Evolutionary conservation across 192 early-diverging fungal genomes (phyloP), one percentile per base, ranked within the genome.

Genomic region (Coemansia sp.): DNA sequence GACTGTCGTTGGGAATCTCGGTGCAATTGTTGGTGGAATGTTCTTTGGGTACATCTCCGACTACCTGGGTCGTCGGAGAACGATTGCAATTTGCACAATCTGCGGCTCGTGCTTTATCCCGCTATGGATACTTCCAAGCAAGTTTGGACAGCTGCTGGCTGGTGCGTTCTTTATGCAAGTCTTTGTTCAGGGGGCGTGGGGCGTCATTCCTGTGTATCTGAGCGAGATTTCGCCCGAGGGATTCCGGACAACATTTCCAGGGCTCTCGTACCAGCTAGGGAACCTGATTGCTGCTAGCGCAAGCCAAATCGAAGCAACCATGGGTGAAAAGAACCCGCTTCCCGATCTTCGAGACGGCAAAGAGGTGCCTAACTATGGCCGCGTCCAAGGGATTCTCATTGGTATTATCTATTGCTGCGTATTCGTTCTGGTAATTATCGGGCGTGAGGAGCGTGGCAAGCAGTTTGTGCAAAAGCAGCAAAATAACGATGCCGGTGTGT

Each of bases 201-300:
- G 87, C 42, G 81, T 88, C 17, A 80, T 91, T 59, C 88, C 89
- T 9, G 84, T 78, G 9, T 84, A 88, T 64, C 67, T 91, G 0
- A 81, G 73, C 64, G 89, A 91, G 48, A 64, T 91, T 27, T 83
- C 86, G 38, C 89, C 89, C 21, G 70, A 82, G 30, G 71, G 68
- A 14, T 81, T 89, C 62, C 83, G 89, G 10, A 83, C 82, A 13
- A 80, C 84, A 2, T 84, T 91, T 51, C 86, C 87, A 9, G 88
- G 89, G 17, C 67, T 91, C n/a, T 59, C 86, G 3, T 90, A 89
- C 66, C 87, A 91, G 74, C 71, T 87, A 15, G 89, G 88, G 24
- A 91, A 87, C 56, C 66, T 91, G 57, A 81, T 90, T 45, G 57
- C 72, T 1, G 74, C 84, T 11, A 79, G 81, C 17, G 71, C 80